Percentiles rank a stretch among this genome's conserved stretches.
Conservation (phyloP, 139 green algal species). For the Dunaliella primolecta region DNA sequence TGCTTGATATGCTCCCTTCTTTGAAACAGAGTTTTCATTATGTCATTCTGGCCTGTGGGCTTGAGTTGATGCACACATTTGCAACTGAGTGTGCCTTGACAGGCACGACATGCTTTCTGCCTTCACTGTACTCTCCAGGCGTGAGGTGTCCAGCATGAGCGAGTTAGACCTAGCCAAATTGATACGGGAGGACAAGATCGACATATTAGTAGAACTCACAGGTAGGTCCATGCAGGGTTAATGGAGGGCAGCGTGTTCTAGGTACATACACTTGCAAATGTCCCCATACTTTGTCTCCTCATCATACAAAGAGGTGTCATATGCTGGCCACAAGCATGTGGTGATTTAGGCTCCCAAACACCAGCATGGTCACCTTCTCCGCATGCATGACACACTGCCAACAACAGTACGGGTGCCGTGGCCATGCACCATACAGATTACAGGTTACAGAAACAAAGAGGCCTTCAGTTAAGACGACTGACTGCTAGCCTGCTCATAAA, state of each 20-base stretch:
- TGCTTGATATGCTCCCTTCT: no score
- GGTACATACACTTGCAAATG: not conserved
- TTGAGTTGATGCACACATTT: not conserved
- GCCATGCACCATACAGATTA: no score
- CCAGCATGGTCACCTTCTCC: no score
- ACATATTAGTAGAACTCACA: slow-evolving; percentile 96
- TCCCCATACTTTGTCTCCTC: no score
- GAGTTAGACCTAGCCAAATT: slow-evolving; percentile 67
- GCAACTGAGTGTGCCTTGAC: not conserved
- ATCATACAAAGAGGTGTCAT: no score
- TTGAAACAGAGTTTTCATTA: not conserved
- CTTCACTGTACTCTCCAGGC: slow-evolving; percentile 12
- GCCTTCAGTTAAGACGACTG: no score
- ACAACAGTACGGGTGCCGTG: no score
- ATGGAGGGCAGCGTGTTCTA: not conserved
- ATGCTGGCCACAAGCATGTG: no score
- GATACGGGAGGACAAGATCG: slow-evolving; percentile 75
- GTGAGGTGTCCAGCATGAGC: slow-evolving; percentile 19
- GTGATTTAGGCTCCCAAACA: no score
- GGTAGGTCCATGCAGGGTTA: slow-evolving; percentile 22
- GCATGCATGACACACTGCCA: not conserved
- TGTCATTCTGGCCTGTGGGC: not conserved
- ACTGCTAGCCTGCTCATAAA: no score
- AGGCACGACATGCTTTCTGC: not conserved
- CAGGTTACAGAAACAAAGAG: no score